Percentiles rank a stretch among this genome's conserved stretches.
Conservation (phyloP, 1,284 basidiomycete genomes). For the Takashimella tepidaria region DNA sequence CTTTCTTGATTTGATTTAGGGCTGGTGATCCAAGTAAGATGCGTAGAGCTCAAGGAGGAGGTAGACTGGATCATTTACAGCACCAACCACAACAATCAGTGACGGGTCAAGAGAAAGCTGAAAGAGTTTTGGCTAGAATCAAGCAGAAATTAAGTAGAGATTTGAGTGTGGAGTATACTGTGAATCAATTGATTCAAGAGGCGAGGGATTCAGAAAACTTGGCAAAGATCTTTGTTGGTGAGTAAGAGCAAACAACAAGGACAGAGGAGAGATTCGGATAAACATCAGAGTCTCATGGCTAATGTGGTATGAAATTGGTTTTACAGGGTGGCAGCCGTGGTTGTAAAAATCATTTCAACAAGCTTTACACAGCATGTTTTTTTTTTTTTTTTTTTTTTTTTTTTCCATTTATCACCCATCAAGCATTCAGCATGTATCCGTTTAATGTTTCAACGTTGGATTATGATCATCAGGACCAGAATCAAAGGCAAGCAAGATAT, state of each 20-base stretch:
- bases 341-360: constrained; percentile 1
- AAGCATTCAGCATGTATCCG: too few relatives aligned
- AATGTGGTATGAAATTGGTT: too few relatives aligned
- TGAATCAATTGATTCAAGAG: constrained; percentile 87
- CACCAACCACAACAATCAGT: constrained; percentile 19
- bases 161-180: constrained; percentile 84
- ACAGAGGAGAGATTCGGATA: neutral
- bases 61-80: constrained; percentile 11
- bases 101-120: constrained; percentile 76
- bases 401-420: too few relatives aligned
- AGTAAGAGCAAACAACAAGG: constrained; percentile 5
- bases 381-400: neutral
- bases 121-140: constrained; percentile 76
- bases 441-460: too few relatives aligned
- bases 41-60: constrained; percentile 37
- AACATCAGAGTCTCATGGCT: constrained; percentile 3
- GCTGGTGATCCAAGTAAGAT: constrained; percentile 58
- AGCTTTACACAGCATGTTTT: neutral
- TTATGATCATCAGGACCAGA: too few relatives aligned
- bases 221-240: constrained; percentile 68
- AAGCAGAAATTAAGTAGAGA: constrained; percentile 73
- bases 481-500: too few relatives aligned
- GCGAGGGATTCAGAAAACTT: constrained; percentile 75
- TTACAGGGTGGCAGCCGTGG: constrained; percentile 27
- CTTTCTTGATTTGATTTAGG: constrained; percentile 39